Conservation (phyloP, 2,329 filamentous ascomycete genomes). For the Magnaporthales sp. region DNA sequence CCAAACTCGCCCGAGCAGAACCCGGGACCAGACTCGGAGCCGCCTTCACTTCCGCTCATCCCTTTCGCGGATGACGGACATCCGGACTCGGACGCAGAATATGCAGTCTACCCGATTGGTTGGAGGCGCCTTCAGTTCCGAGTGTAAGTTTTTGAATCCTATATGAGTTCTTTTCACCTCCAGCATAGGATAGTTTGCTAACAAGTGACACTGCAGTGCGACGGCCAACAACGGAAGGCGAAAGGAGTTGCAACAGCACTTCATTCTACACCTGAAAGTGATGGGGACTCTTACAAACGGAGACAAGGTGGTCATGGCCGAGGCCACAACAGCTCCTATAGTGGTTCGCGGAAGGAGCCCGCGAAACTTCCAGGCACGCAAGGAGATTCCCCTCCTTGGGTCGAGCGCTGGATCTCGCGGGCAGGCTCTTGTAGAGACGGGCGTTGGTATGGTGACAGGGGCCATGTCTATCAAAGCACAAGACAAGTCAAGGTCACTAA, state of each 20-base stretch:
- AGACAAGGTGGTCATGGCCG: slow-evolving; percentile 71
- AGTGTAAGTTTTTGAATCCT: slow-evolving; percentile 51
- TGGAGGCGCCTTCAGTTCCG: slow-evolving; percentile 92
- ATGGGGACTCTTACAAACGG: slow-evolving; percentile 76
- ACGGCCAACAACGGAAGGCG: slow-evolving; percentile 93
- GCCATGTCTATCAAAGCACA: slow-evolving; percentile 45
- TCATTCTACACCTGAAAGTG: slow-evolving; percentile 81
- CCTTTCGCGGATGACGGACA: slow-evolving; percentile 52
- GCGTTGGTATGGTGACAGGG: slow-evolving; percentile 50
- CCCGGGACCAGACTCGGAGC: slow-evolving; percentile 70
- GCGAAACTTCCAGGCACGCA: slow-evolving; percentile 87
- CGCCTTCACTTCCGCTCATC: slow-evolving; percentile 68
- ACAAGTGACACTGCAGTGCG: slow-evolving; percentile 46
- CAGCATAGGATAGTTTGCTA: slow-evolving; percentile 9
- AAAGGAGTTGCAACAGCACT: slow-evolving; percentile 94
- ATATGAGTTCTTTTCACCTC: too few relatives aligned
- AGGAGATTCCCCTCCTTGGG: slow-evolving; percentile 81
- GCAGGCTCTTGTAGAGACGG: slow-evolving; percentile 61
- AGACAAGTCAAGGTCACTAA: slow-evolving; percentile 43
- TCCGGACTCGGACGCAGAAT: slow-evolving; percentile 59
- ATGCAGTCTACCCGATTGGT: slow-evolving; percentile 82
- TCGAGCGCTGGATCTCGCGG: slow-evolving; percentile 69
- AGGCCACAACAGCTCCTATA: slow-evolving; percentile 81
- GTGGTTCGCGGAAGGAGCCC: slow-evolving; percentile 91
- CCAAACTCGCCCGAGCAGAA: slow-evolving; percentile 63